phyloP scores from a whole-genome alignment of 257 asterid genomes.

The Euphrasia confusa region DNA sequence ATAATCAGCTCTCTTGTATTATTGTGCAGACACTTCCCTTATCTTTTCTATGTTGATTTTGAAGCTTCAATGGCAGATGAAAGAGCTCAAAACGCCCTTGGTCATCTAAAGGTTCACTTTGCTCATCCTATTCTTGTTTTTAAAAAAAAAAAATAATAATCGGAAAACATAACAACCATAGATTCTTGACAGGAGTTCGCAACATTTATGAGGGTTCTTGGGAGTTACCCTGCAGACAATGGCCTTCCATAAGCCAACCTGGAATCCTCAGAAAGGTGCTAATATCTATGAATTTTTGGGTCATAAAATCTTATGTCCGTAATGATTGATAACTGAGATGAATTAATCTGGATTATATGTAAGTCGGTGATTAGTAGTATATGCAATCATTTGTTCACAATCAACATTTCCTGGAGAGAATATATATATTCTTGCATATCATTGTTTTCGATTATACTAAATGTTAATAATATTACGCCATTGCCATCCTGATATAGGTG shows the following conservation, averaged over 20 bases:
- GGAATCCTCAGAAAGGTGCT: constrained; percentile 27
- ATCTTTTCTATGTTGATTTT: constrained; percentile 95
- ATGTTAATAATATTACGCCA: too few relatives aligned
- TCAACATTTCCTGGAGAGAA: too few relatives aligned
- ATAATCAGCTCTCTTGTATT: constrained; percentile 21
- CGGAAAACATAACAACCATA: not conserved
- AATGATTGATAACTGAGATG: too few relatives aligned
- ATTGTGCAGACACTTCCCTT: constrained; percentile 74
- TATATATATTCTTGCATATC: not conserved
- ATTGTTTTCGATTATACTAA: too few relatives aligned
- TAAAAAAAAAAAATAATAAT: not conserved
- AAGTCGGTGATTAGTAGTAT: not conserved
- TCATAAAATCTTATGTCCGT: too few relatives aligned
- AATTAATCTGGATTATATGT: not conserved
- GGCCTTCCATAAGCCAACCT: constrained; percentile 41
- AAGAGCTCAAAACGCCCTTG: constrained; percentile 96
- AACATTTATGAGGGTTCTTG: constrained; percentile 87
- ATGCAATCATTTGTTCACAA: not conserved
- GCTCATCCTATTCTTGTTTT: constrained; percentile 11
- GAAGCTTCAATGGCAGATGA: constrained; percentile 99
- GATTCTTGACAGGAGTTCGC: constrained; percentile 76
- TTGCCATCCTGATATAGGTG: too few relatives aligned
- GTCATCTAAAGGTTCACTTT: constrained; percentile 66
- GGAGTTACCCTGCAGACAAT: constrained; percentile 91
- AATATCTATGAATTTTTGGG: not conserved